Evolutionary conservation across 768 basidiomycete species (phyloP).

Genomic region (Coprinopsis strossmayeri): DNA sequence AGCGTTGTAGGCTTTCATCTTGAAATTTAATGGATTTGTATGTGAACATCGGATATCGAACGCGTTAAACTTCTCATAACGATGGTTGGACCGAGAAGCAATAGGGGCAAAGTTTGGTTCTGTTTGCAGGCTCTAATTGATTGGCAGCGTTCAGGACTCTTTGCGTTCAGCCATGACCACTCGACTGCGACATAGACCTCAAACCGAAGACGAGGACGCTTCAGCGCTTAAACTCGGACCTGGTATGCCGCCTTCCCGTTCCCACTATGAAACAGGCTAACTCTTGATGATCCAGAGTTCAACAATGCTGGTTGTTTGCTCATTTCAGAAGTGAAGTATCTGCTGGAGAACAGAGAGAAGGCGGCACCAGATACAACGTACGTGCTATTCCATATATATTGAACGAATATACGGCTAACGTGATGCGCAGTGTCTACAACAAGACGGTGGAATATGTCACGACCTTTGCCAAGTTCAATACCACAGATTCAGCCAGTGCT

Average conservation of each 20-base stretch:
- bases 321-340: conserved; percentile 88
- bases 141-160: background rate
- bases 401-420: background rate
- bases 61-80: too few species aligned
- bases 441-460: conserved; percentile 91
- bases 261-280: background rate
- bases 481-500: conserved; percentile 74
- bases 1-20: too few species aligned
- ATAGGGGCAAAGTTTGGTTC: too few species aligned
- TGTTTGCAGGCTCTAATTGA: background rate
- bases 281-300: conserved; percentile 54
- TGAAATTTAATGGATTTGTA: too few species aligned
- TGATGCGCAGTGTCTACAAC: conserved; percentile 71
- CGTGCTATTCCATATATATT: conserved; percentile 18
- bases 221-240: conserved; percentile 76
- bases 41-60: too few species aligned
- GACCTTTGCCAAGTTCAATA: conserved; percentile 86
- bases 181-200: conserved; percentile 57
- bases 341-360: conserved; percentile 82
- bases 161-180: conserved; percentile 38
- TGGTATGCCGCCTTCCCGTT: conserved; percentile 31
- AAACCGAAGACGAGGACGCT: conserved; percentile 79
- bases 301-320: conserved; percentile 87
- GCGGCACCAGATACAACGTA: conserved; percentile 85
- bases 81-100: too few species aligned